Base-by-base conservation (phyloP, 768 basidiomycete species). In the Tulasnella sp. region DNA sequence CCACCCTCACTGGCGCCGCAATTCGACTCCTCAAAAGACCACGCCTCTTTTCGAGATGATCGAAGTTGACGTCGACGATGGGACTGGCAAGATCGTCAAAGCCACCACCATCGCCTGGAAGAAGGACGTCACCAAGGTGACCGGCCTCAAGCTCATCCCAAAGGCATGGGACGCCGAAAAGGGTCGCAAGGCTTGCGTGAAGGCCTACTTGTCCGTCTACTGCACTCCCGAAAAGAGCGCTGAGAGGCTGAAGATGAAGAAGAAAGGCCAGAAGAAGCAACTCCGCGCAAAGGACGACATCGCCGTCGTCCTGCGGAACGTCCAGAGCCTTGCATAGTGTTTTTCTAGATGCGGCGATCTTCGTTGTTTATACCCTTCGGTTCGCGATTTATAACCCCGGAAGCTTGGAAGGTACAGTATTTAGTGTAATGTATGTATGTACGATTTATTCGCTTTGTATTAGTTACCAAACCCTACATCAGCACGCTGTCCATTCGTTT, bases 81-180 rank as follows among this genome's bases (percentile, higher is more conserved):
- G 61, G 11, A 29, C 61, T 20, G 61, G 61, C 61, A 67, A 67
- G 61, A 23, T 67, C 26, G 61, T 67, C 1, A 67, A 35, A 67
- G 61, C 61, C 61, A 67, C 61, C 16, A 67, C 61, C 61, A 67
- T 67, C 61, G 61, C 61, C 29, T 67, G 61, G 61, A 26, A 26
- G 29, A 67, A 67, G 32, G 61, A 67, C 61, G 32, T 67, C 61
- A 16, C 61, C 61, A 32, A 35, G 16, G 5, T 67, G 29, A 67
- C 61, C 29, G 61, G 61, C 16, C 61, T 67, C 29, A 67, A 67
- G 61, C 61, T 67, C 61, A 67, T 67, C 61, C 61, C 29, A 5
- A 67, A 67, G 29, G 26, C 61, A 18, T 67, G 61, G 61, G 61
- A 67, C 61, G 61, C 26, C 61, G 61, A 67, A 13, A 67, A 67